phyloP scores from a whole-genome alignment of 768 basidiomycete genomes.

The Termitomyces heimii region DNA sequence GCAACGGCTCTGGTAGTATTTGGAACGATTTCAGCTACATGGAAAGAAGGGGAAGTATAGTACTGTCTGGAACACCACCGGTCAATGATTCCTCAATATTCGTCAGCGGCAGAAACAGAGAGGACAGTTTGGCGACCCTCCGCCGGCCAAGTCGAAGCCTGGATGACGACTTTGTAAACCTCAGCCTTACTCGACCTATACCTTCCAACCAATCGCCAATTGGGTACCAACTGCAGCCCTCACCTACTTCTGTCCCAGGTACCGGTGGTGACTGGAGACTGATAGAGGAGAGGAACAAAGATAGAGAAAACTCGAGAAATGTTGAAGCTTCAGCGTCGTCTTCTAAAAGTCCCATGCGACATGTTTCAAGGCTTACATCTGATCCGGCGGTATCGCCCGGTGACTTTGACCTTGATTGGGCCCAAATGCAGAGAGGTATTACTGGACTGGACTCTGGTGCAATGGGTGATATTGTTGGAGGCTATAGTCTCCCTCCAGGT shows the following conservation, averaged over 20 bases:
- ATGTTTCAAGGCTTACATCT: neutral
- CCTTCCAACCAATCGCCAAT: neutral
- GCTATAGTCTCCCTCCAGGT: constrained; percentile 1
- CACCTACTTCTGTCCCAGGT: constrained; percentile 39
- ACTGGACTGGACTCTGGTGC: constrained; percentile 21
- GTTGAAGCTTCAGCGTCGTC: neutral
- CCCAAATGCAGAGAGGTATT: constrained; percentile 29
- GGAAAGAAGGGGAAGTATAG: constrained; percentile 48
- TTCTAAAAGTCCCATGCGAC: neutral
- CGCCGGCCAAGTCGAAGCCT: constrained; percentile 57
- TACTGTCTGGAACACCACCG: constrained; percentile 38
- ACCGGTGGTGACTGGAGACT: constrained; percentile 54
- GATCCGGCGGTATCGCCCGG: constrained; percentile 11
- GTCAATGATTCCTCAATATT: constrained; percentile 12
- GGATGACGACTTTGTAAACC: constrained; percentile 34
- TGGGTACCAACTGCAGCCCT: constrained; percentile 16
- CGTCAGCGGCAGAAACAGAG: constrained; percentile 37
- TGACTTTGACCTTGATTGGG: constrained; percentile 40
- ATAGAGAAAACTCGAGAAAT: constrained; percentile 18
- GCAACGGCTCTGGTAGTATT: constrained; percentile 19
- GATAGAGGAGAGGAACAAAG: constrained; percentile 35
- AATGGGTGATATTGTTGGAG: constrained; percentile 20
- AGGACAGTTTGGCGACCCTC: constrained; percentile 53
- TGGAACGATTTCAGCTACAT: constrained; percentile 11
- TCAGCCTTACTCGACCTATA: constrained; percentile 2